phyloP scores from a whole-genome alignment of 2,329 filamentous ascomycete genomes.

The Aspergillus sclerotialis region DNA sequence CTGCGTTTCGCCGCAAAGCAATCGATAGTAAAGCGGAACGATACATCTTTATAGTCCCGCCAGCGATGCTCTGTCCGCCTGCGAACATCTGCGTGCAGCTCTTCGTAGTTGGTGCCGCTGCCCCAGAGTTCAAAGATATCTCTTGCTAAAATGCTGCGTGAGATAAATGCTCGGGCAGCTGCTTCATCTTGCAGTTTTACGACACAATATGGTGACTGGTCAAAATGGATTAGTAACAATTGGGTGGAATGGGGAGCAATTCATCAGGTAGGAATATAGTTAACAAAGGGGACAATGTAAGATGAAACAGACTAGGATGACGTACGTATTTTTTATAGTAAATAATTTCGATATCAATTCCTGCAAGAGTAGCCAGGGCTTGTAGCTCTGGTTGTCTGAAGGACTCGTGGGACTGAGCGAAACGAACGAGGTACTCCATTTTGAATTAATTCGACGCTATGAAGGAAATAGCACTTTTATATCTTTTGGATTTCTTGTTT shows the following conservation, averaged over 20 bases:
- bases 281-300: not conserved
- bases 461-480: not conserved
- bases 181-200: slow-evolving; percentile 60
- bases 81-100: slow-evolving; percentile 61
- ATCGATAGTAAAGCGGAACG: slow-evolving; percentile 82
- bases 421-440: slow-evolving; percentile 78
- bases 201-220: slow-evolving; percentile 78
- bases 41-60: slow-evolving; percentile 54
- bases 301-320: slow-evolving; percentile 8
- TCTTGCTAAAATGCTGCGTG: slow-evolving; percentile 73
- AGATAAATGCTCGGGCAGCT: slow-evolving; percentile 60
- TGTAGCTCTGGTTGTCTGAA: slow-evolving; percentile 81
- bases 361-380: slow-evolving; percentile 65
- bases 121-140: slow-evolving; percentile 90
- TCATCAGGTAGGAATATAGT: slow-evolving; percentile 4
- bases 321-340: slow-evolving; percentile 68
- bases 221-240: no score
- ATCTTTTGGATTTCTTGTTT: not conserved
- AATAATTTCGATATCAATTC: slow-evolving; percentile 64
- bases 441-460: no score
- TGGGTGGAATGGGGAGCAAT: slow-evolving; percentile 7
- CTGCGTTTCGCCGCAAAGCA: slow-evolving; percentile 69
- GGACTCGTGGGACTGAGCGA: slow-evolving; percentile 83
- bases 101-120: slow-evolving; percentile 56
- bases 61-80: slow-evolving; percentile 56